Conservation (phyloP, 805 yeast species). For the Candida michaelii region DNA sequence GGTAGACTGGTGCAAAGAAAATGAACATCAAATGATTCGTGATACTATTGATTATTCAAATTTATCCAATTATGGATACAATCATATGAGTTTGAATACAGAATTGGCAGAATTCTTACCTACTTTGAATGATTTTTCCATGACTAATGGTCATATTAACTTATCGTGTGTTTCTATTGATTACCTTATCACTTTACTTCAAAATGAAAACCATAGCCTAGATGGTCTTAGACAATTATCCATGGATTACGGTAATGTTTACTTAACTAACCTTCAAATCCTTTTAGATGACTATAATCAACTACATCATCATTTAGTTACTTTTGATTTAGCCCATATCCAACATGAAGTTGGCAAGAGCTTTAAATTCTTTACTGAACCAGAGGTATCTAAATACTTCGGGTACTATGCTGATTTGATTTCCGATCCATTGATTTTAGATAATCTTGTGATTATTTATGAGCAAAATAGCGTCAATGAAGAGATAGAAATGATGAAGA, state of each 20-base stretch:
- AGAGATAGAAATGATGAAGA: neutral
- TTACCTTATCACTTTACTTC: slow-evolving; percentile 9
- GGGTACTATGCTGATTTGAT: slow-evolving; percentile 16
- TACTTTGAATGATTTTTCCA: slow-evolving; percentile 9
- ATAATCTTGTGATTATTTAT: slow-evolving; percentile 12
- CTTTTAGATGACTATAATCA: slow-evolving; percentile 13
- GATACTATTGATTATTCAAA: slow-evolving; percentile 14
- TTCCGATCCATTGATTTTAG: slow-evolving; percentile 14
- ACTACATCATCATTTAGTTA: slow-evolving; percentile 7
- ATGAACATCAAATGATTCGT: slow-evolving; percentile 7
- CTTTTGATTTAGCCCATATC: slow-evolving; percentile 9
- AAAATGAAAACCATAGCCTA: neutral
- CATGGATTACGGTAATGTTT: slow-evolving; percentile 12
- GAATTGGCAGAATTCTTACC: slow-evolving; percentile 14
- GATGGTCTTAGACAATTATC: neutral
- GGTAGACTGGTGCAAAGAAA: slow-evolving; percentile 17
- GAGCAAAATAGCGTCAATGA: neutral
- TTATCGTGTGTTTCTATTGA: slow-evolving; percentile 13
- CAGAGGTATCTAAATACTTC: slow-evolving; percentile 15
- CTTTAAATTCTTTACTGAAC: slow-evolving; percentile 12
- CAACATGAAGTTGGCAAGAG: slow-evolving; percentile 8
- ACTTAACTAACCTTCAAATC: slow-evolving; percentile 10
- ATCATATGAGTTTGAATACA: slow-evolving; percentile 9
- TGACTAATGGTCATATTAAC: slow-evolving; percentile 7
- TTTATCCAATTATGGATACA: slow-evolving; percentile 13